Evolutionary conservation across 2,329 filamentous ascomycete genomes (phyloP), one percentile per base, ranked within the genome.

Genomic region (Paracorniculantispora psalliotae): DNA sequence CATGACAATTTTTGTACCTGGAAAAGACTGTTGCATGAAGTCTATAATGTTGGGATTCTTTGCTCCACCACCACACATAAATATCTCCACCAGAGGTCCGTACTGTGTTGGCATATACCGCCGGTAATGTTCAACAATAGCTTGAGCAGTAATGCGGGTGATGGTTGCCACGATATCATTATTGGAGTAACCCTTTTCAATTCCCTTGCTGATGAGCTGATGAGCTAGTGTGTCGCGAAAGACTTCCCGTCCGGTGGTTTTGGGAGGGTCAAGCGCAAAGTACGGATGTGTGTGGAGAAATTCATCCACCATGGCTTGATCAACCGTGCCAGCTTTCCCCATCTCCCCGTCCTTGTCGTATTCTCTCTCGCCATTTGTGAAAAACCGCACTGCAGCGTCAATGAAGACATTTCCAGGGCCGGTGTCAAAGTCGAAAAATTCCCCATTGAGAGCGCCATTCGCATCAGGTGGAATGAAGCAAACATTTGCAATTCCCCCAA

Each of bases 401-500:
- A 84, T 84, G 62, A 82, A 77, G 35, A 77, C 69, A 63, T 83
- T 85, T 12, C 82, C 81, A 3, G 81, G 81, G 15, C 82, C 82
- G 3, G 80, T 83, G 63, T 83, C 78, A 61, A 82, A 81, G 64
- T 82, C 79, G 63, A 77, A 78, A 26, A 59, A 62, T 7, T 56
- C 50, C 33, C 59, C 13, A 17, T 46, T 61, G 21, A 57, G 35
- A 59, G 73, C 75, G 21, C 67, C 62, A 48, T 73, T 71, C 30
- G 68, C 68, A 53, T 80, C 74, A 0, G 80, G 77, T 3, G 80
- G 81, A 53, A 85, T 81, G 69, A 85, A 84, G 70, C 79, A 85
- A 25, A 86, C 79, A 63, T 83, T 86, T 30, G 79, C 80, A 44
- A 86, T 83, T 33, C 83, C 82, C 53, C 81, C 81, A 57, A 86